phyloP scores from a whole-genome alignment of 2,329 filamentous ascomycete species.

The Talaromyces sp. region DNA sequence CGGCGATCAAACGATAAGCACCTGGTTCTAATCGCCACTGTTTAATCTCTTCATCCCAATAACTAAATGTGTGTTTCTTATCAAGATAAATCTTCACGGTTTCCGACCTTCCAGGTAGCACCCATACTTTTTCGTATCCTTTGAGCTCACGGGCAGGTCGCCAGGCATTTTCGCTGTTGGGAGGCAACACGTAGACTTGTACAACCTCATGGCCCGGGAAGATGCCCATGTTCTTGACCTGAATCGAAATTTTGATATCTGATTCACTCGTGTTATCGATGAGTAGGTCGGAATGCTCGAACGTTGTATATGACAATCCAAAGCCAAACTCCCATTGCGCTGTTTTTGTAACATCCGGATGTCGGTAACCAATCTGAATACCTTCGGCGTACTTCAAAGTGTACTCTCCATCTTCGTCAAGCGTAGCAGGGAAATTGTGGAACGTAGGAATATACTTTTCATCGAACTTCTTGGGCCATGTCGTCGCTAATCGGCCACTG shows the following conservation, averaged over 20 bases:
- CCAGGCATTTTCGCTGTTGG: slow-evolving; percentile 29
- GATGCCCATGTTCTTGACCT: slow-evolving; percentile 68
- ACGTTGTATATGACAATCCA: slow-evolving; percentile 70
- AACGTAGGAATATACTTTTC: slow-evolving; percentile 70
- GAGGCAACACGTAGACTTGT: slow-evolving; percentile 45
- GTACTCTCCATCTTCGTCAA: slow-evolving; percentile 69
- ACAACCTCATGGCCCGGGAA: slow-evolving; percentile 66
- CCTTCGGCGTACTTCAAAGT: slow-evolving; percentile 75
- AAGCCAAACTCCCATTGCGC: slow-evolving; percentile 70
- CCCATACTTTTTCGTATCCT: slow-evolving; percentile 15
- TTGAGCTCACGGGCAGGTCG: slow-evolving; percentile 24
- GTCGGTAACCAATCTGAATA: slow-evolving; percentile 75
- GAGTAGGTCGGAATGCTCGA: slow-evolving; percentile 41
- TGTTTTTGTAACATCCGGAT: slow-evolving; percentile 66
- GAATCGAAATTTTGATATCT: slow-evolving; percentile 56
- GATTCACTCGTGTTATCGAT: not conserved
- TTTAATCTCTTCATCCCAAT: slow-evolving; percentile 43
- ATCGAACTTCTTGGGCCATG: slow-evolving; percentile 62
- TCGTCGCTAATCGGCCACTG: slow-evolving; percentile 70
- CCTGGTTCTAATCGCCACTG: slow-evolving; percentile 41
- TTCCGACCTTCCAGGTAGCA: slow-evolving; percentile 9
- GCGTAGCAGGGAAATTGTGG: slow-evolving; percentile 67
- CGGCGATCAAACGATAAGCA: slow-evolving; percentile 37
- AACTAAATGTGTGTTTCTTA: slow-evolving; percentile 36
- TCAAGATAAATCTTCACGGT: slow-evolving; percentile 29